Evolutionary conservation across 768 basidiomycete genomes (phyloP).

Genomic region (Xerocomellus dryophilus): DNA sequence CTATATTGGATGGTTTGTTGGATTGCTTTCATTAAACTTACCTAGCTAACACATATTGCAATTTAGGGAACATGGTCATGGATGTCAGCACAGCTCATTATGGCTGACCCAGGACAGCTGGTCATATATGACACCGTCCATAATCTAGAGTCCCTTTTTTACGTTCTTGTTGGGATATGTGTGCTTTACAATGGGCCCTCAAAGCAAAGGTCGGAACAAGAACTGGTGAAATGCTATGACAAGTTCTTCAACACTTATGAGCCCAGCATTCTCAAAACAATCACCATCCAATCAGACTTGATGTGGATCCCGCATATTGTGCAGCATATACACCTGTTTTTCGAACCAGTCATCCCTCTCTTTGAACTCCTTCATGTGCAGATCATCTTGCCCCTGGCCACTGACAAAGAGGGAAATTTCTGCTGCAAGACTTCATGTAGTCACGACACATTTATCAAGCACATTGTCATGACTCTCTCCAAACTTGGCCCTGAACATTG

Average conservation of each 20-base stretch:
- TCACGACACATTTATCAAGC: no score
- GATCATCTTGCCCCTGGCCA: neutral
- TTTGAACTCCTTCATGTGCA: neutral
- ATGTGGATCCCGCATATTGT: neutral
- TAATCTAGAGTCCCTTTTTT: neutral
- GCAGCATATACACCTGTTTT: neutral
- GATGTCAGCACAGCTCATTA: no score
- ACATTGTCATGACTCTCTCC: neutral
- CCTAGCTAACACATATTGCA: no score
- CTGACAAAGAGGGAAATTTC: neutral
- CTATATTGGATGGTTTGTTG: no score
- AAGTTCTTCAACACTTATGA: conserved; percentile 2
- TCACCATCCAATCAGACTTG: neutral
- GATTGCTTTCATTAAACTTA: no score
- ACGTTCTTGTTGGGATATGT: neutral
- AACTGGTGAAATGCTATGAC: conserved; percentile 2
- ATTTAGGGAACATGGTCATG: no score
- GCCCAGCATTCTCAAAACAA: neutral
- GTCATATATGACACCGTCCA: neutral
- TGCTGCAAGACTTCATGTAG: no score
- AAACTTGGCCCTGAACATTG: no score
- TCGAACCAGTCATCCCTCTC: neutral
- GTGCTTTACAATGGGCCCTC: neutral
- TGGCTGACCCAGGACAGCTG: neutral
- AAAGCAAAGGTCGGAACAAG: neutral